A percentile compares a stretch with the other conserved stretches of the same genome.
These are phyloP conservation scores for Mrakia hoshinonis DNA, from an alignment of 768 basidiomycete species.

Conservation along the genomic window DNA sequence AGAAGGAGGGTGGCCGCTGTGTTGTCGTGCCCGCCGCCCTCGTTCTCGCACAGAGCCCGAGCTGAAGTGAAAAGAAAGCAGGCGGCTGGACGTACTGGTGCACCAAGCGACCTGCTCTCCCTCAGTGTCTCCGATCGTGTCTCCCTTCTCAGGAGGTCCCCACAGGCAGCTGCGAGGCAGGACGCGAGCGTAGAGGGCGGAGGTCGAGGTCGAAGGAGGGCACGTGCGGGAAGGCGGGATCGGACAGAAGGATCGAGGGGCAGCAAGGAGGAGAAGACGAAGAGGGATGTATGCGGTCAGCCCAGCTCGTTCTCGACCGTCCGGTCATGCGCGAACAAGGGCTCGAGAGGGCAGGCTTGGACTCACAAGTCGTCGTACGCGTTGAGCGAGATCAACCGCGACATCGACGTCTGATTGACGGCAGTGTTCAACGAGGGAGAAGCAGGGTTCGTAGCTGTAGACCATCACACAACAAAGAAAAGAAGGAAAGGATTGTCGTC, in stretches of 20 bases:
- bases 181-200: not conserved
- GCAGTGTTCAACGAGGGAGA: conserved; percentile 14
- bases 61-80: not conserved
- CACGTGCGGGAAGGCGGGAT: not conserved
- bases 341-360: not conserved
- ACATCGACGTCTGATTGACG: conserved; percentile 23
- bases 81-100: conserved; percentile 27
- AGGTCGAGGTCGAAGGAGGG: not conserved
- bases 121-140: conserved; percentile 57
- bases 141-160: conserved; percentile 43
- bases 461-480: not conserved
- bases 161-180: conserved; percentile 17
- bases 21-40: not conserved
- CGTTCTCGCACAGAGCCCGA: not conserved
- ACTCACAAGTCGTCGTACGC: conserved; percentile 26
- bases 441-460: conserved; percentile 24
- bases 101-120: conserved; percentile 33
- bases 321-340: not conserved
- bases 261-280: not conserved
- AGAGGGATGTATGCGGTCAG: not conserved
- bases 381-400: conserved; percentile 24
- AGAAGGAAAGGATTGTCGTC: not conserved
- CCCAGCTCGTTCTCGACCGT: not conserved
- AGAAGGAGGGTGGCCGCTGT: too few relatives aligned
- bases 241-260: not conserved